These are phyloP conservation scores for Diplodia mutila DNA, from an alignment of 2,329 filamentous ascomycete species.

Conservation along the genomic window DNA sequence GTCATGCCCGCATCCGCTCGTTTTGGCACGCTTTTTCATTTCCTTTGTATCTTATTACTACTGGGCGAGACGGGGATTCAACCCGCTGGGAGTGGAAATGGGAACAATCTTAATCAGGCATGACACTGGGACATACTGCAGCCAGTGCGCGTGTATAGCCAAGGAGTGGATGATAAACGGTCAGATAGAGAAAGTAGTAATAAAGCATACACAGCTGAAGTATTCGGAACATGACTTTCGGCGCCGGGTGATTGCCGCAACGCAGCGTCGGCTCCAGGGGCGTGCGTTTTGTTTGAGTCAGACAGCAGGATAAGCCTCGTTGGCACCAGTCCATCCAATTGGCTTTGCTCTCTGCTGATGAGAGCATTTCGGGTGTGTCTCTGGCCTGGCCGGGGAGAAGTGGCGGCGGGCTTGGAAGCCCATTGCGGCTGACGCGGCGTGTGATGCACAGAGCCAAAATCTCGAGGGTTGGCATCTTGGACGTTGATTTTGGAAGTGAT, in stretches of 20 bases:
- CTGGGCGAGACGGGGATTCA: background rate
- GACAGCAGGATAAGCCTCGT: background rate
- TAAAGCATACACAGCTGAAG: background rate
- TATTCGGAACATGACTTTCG: background rate
- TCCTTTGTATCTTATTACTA: slow-evolving; percentile 10
- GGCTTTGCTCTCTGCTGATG: no score
- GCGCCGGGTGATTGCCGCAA: background rate
- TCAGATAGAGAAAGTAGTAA: background rate
- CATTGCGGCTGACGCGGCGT: background rate
- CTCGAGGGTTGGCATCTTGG: background rate
- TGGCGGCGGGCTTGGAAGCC: background rate
- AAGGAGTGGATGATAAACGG: background rate
- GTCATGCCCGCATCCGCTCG: slow-evolving; percentile 11
- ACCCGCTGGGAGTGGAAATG: slow-evolving; percentile 8
- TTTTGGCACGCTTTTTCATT: slow-evolving; percentile 3
- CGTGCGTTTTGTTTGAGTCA: background rate
- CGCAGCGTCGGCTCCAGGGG: background rate
- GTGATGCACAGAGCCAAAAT: background rate
- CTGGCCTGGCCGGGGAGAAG: no score
- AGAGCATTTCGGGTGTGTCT: no score
- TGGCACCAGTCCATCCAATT: background rate
- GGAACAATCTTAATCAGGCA: slow-evolving; percentile 1
- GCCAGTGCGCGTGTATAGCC: slow-evolving; percentile 8
- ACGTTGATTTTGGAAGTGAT: background rate
- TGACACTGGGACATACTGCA: background rate